Evolutionary conservation across 2,329 filamentous ascomycete genomes (phyloP), one percentile per base, ranked within the genome.

Genomic region (Paecilomyces sp.): DNA sequence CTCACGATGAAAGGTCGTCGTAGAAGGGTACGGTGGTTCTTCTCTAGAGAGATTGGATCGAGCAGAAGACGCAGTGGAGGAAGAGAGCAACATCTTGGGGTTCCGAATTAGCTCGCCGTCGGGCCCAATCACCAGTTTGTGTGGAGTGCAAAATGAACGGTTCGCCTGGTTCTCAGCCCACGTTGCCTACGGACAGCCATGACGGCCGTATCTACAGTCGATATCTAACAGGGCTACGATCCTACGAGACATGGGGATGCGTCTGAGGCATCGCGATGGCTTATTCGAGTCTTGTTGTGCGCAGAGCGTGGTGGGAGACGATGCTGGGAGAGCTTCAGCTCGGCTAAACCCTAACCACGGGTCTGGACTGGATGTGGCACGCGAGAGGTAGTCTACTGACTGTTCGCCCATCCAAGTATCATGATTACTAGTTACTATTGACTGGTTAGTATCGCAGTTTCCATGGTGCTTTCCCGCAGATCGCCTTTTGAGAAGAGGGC

Each of bases 271-370:
- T 47, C n/a, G 18, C 6, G 41, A 41, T 41, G n/a, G 41, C 24
- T 12, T 59, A 11, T 25, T 41, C 56, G 24, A 15, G 25, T 47
- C 33, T n/a, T 30, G 30, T 58, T 58, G 54, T 56, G 59, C 55
- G 58, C 53, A 47, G 41, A 18, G n/a, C 41, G 18, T 58, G 58
- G 54, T 55, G 59, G 57, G 7, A 50, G 58, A 59, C 53, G 22
- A 59, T 60, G 57, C 63, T 61, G 60, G 66, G 61, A 65, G 69
- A 68, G 69, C 65, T 64, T 60, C 61, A 66, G 65, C 72, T 74
- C 72, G 72, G 71, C 71, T 74, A 74, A 74, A 73, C 71, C 72
- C 72, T 74, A 74, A 70, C 56, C n/a, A 56, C 22, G 22, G 18
- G 22, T 28, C 51, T 22, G 24, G 22, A 53, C 41, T 22, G 18